Percentiles rank a stretch among this genome's conserved stretches.
phyloP scores from a whole-genome alignment of 164 flowering plant genomes.

The Tetracentron sinense region DNA sequence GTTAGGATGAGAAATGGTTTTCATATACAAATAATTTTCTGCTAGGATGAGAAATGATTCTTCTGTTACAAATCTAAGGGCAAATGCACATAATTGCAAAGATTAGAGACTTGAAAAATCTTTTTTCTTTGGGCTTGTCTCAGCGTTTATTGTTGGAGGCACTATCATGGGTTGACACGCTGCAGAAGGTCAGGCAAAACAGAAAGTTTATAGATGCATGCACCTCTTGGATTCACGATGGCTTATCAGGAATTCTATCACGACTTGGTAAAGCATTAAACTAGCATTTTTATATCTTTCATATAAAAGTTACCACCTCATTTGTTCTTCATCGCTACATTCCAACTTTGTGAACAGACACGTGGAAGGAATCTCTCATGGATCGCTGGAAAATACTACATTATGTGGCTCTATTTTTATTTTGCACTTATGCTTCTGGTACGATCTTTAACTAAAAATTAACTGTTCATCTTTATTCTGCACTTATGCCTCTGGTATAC shows the following conservation, averaged over 20 bases:
- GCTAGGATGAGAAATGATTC: background rate
- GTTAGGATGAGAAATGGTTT: background rate
- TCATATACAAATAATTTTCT: too few relatives aligned
- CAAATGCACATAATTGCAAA: background rate
- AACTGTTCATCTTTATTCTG: too few relatives aligned
- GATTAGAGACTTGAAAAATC: background rate
- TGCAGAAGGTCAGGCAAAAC: slow-evolving; percentile 25
- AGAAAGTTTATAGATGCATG: slow-evolving; percentile 25
- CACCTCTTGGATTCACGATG: slow-evolving; percentile 15
- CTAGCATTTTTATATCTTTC: background rate
- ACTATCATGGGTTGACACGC: slow-evolving; percentile 17
- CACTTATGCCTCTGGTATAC: too few relatives aligned
- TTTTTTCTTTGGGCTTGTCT: background rate
- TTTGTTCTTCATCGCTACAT: too few relatives aligned
- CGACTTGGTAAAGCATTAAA: slow-evolving; percentile 16
- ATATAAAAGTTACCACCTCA: too few relatives aligned
- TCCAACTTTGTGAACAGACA: slow-evolving; percentile 15
- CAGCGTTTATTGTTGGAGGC: slow-evolving; percentile 26
- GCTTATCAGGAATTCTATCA: slow-evolving; percentile 18
- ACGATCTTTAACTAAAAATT: too few relatives aligned
- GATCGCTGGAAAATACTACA: slow-evolving; percentile 23
- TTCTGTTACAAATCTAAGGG: too few relatives aligned
- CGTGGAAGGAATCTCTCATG: slow-evolving; percentile 27
- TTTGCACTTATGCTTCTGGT: slow-evolving; percentile 21
- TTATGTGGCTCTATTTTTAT: slow-evolving; percentile 22